Conservation (phyloP, 768 basidiomycete genomes). For the Omphalotus guepiniiformis region DNA sequence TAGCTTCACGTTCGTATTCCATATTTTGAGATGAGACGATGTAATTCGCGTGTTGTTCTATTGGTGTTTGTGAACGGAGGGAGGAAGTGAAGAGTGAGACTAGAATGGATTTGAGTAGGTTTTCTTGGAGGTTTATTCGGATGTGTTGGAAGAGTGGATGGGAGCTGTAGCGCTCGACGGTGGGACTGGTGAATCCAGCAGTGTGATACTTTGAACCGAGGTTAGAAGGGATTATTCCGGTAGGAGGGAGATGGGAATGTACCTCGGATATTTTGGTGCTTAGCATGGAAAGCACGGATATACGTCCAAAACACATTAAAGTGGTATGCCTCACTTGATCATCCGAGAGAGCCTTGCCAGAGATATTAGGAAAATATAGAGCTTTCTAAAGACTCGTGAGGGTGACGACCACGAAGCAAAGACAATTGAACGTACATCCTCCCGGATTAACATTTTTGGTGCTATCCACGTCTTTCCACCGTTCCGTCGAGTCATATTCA, state of each 20-base stretch:
- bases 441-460: slow-evolving; percentile 81
- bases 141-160: slow-evolving; percentile 68
- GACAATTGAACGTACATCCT: slow-evolving; percentile 61
- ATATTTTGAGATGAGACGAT: slow-evolving; percentile 80
- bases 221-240: background rate
- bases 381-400: slow-evolving; percentile 60
- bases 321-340: slow-evolving; percentile 67
- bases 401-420: background rate
- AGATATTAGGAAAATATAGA: slow-evolving; percentile 85
- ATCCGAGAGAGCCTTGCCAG: slow-evolving; percentile 62
- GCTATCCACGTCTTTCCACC: slow-evolving; percentile 97
- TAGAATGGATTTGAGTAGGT: slow-evolving; percentile 86
- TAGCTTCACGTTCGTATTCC: slow-evolving; percentile 78
- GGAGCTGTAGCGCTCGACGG: slow-evolving; percentile 45
- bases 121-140: slow-evolving; percentile 93
- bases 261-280: slow-evolving; percentile 88
- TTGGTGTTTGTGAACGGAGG: slow-evolving; percentile 63
- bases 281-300: slow-evolving; percentile 81
- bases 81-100: slow-evolving; percentile 80
- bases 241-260: slow-evolving; percentile 13
- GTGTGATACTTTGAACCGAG: slow-evolving; percentile 62
- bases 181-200: slow-evolving; percentile 60
- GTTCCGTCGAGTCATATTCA: slow-evolving; percentile 71
- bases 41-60: slow-evolving; percentile 63
- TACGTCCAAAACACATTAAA: slow-evolving; percentile 65